Percentiles rank a stretch among this genome's conserved stretches.
Conservation (phyloP, 148 eudicot species). For the Amaranthus palmeri region DNA sequence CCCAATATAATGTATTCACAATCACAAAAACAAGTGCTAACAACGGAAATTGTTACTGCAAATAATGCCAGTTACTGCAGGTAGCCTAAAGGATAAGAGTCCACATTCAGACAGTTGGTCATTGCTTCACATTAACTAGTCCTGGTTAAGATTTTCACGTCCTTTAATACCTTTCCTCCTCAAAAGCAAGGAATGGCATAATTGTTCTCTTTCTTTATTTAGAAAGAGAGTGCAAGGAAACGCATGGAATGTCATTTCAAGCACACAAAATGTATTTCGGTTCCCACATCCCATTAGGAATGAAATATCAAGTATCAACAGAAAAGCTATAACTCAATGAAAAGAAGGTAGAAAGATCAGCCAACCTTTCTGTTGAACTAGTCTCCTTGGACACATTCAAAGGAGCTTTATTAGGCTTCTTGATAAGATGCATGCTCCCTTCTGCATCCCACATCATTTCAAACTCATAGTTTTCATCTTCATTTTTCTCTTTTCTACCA, state of each 20-base stretch:
- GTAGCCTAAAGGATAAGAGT: too few species aligned
- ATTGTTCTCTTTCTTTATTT: too few species aligned
- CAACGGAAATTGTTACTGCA: too few species aligned
- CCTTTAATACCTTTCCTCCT: too few species aligned
- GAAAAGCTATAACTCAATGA: background rate
- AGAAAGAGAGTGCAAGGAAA: too few species aligned
- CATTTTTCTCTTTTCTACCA: constrained; percentile 65
- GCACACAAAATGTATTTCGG: background rate
- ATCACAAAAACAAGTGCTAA: background rate
- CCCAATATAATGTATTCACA: background rate
- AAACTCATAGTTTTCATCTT: constrained; percentile 80
- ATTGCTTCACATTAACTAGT: too few species aligned
- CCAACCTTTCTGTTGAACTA: constrained; percentile 54
- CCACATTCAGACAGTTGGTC: too few species aligned
- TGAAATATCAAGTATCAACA: constrained; percentile 4
- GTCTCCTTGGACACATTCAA: constrained; percentile 40
- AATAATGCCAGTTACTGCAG: too few species aligned
- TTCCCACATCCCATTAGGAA: background rate
- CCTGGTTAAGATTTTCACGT: too few species aligned
- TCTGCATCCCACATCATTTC: constrained; percentile 98
- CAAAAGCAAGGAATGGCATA: too few species aligned
- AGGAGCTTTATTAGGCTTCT: constrained; percentile 40
- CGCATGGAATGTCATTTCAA: background rate
- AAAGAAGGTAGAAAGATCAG: background rate
- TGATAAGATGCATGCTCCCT: constrained; percentile 88